Evolutionary conservation across 352 stramenopile genomes (phyloP).

Genomic region (Pythium dissimile): DNA sequence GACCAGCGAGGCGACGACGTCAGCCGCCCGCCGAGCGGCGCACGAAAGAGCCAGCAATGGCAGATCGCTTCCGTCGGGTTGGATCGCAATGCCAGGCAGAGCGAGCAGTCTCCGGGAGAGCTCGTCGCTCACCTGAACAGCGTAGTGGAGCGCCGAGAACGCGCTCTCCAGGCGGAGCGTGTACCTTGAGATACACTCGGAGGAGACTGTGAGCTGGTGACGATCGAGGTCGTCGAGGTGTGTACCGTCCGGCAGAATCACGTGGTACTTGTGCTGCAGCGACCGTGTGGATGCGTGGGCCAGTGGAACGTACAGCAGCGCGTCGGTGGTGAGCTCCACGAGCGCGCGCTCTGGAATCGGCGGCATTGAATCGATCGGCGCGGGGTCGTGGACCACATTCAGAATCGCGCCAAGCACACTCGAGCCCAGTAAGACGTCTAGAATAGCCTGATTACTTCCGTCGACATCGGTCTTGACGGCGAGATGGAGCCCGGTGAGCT

Average conservation of each 20-base stretch:
- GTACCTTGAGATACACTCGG: conserved; percentile 25
- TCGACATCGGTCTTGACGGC: conserved; percentile 34
- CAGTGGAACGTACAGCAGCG: conserved; percentile 20
- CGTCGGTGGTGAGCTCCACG: conserved; percentile 22
- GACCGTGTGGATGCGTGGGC: conserved; percentile 46
- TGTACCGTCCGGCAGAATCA: conserved; percentile 44
- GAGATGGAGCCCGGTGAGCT: conserved; percentile 22
- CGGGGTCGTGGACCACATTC: conserved; percentile 62
- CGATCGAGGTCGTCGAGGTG: conserved; percentile 40
- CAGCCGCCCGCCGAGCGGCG: conserved; percentile 35
- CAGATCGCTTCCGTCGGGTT: conserved; percentile 50
- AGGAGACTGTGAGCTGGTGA: conserved; percentile 27
- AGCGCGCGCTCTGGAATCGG: conserved; percentile 30
- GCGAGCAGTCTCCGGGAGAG: conserved; percentile 33
- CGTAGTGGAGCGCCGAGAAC: conserved; percentile 62
- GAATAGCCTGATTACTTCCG: conserved; percentile 41
- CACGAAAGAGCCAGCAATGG: conserved; percentile 55
- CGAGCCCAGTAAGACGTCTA: conserved; percentile 43
- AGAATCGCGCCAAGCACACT: conserved; percentile 10
- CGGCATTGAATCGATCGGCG: conserved; percentile 38
- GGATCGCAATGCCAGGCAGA: conserved; percentile 25
- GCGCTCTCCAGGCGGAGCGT: conserved; percentile 43
- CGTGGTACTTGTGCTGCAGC: conserved; percentile 44
- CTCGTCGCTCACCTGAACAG: conserved; percentile 42
- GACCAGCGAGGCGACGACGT: conserved; percentile 43